A percentile compares a stretch with the other conserved stretches of the same genome.
Conservation (phyloP, 2,329 filamentous ascomycete genomes). For the Trichophyton verrucosum region DNA sequence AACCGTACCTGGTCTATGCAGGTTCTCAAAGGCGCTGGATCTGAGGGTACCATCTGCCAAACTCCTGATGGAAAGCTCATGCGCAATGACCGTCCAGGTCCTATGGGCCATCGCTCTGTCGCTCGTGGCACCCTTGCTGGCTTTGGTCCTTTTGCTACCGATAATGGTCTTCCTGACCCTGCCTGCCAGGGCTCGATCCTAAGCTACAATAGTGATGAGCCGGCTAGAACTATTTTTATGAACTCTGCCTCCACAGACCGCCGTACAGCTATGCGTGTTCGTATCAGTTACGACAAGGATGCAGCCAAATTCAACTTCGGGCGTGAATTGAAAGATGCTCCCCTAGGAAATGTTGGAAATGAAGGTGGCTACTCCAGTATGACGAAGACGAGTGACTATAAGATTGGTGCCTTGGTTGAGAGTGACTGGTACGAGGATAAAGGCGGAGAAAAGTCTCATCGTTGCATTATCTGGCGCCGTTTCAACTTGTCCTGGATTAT, state of each 20-base stretch:
- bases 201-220: slow-evolving; percentile 1
- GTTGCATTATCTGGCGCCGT: slow-evolving; percentile 5
- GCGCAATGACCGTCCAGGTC: slow-evolving; percentile 4
- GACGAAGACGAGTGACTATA: slow-evolving; percentile 8
- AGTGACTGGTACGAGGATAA: slow-evolving; percentile 6
- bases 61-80: slow-evolving; percentile 6
- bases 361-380: slow-evolving; percentile 7
- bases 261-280: slow-evolving; percentile 4
- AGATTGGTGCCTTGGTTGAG: slow-evolving; percentile 6
- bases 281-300: slow-evolving; percentile 7
- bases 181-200: slow-evolving; percentile 7
- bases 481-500: slow-evolving; percentile 8
- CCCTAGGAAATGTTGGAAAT: slow-evolving; percentile 3
- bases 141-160: not conserved
- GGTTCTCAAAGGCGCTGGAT: slow-evolving; percentile 3
- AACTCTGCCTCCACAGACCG: slow-evolving; percentile 3
- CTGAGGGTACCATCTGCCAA: slow-evolving; percentile 6
- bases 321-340: slow-evolving; percentile 1
- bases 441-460: slow-evolving; percentile 1
- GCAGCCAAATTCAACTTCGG: slow-evolving; percentile 6
- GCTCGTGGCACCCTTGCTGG: slow-evolving; percentile 4
- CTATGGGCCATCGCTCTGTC: not conserved
- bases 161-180: slow-evolving; percentile 7
- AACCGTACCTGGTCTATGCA: slow-evolving; percentile 15
- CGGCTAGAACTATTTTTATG: slow-evolving; percentile 5